These are phyloP conservation scores for Multifurca ochricompacta DNA, from an alignment of 768 basidiomycete genomes.

Conservation along the genomic window DNA sequence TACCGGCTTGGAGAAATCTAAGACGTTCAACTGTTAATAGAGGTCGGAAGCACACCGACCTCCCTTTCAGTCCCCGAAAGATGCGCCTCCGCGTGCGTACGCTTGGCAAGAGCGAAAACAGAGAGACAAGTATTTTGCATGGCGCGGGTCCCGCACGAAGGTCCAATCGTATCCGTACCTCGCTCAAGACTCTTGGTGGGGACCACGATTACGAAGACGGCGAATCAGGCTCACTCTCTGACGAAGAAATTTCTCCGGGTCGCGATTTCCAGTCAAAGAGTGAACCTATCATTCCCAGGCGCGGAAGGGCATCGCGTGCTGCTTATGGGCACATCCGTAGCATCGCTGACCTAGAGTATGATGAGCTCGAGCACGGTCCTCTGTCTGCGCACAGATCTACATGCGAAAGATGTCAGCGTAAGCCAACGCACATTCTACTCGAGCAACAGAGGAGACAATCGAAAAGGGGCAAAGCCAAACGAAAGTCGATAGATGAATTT, in stretches of 20 bases:
- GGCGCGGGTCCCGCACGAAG: slow-evolving; percentile 30
- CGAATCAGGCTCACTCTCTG: background rate
- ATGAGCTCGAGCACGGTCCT: slow-evolving; percentile 48
- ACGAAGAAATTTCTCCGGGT: slow-evolving; percentile 26
- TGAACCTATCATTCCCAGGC: slow-evolving; percentile 26
- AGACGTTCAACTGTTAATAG: slow-evolving; percentile 12
- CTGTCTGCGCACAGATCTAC: slow-evolving; percentile 52
- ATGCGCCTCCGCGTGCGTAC: slow-evolving; percentile 36
- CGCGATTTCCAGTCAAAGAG: slow-evolving; percentile 30
- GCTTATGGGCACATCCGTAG: slow-evolving; percentile 43
- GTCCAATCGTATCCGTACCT: slow-evolving; percentile 42
- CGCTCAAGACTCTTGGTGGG: slow-evolving; percentile 29
- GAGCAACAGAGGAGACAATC: slow-evolving; percentile 28
- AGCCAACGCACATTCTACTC: slow-evolving; percentile 51
- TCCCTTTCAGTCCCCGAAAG: slow-evolving; percentile 67
- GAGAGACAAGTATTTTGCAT: slow-evolving; percentile 22
- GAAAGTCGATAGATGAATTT: slow-evolving; percentile 41
- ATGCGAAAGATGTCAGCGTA: slow-evolving; percentile 65
- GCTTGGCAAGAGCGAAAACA: slow-evolving; percentile 34
- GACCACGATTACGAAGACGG: slow-evolving; percentile 26
- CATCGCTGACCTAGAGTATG: slow-evolving; percentile 34
- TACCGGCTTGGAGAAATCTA: slow-evolving; percentile 11
- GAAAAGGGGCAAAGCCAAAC: slow-evolving; percentile 32
- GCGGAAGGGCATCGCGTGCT: slow-evolving; percentile 34
- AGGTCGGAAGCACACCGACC: slow-evolving; percentile 25